Base-by-base conservation (phyloP, 352 stramenopile genomes). In the Phytophthora nicotianae region DNA sequence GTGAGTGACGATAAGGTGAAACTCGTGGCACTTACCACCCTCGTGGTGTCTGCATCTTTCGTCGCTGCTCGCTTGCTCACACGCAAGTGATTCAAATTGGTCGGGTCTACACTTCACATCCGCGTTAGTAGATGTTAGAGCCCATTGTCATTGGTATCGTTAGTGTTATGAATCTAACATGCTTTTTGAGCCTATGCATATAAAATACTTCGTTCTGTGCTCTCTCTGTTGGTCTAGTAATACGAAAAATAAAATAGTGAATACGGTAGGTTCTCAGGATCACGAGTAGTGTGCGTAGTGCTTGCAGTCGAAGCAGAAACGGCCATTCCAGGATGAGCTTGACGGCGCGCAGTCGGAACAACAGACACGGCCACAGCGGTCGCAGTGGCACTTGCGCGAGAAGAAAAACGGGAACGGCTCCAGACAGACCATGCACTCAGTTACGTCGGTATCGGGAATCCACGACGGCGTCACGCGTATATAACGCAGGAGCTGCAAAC, bases 251-350 rank as follows among this genome's bases (percentile, higher is more conserved):
- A 65, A 52, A 65, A 65, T 50, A 63, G 26, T 58, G 7, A 48
- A 58, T 61, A 48, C 9, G 35, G n/a, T n/a, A n/a, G n/a, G n/a
- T n/a, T n/a, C n/a, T n/a, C 32, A 26, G 5, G 27, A 43, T 70
- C 73, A 82, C 19, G 52, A 65, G 20, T 79, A 68, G 54, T 88
- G 79, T 33, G 86, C 72, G 59, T 88, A 89, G 65, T 89, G 80
- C 35, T 88, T 88, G 68, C 82, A 91, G 71, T 91, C 79, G 24
- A 91, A 91, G 64, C 82, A 91, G 47, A 86, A 89, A 35, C 74
- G 77, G 23, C 80, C 82, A 27, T 89, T 88, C 81, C 81, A 90
- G 16, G 79, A 83, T 27, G 80, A 87, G 41, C 75, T 89, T 16
- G 79, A 76, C 0, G 76, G 81, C 20, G 78, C 83, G 57, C 84